These are phyloP conservation scores for Quercus phellos DNA, from an alignment of 331 rosid genomes.

Conservation along the genomic window DNA sequence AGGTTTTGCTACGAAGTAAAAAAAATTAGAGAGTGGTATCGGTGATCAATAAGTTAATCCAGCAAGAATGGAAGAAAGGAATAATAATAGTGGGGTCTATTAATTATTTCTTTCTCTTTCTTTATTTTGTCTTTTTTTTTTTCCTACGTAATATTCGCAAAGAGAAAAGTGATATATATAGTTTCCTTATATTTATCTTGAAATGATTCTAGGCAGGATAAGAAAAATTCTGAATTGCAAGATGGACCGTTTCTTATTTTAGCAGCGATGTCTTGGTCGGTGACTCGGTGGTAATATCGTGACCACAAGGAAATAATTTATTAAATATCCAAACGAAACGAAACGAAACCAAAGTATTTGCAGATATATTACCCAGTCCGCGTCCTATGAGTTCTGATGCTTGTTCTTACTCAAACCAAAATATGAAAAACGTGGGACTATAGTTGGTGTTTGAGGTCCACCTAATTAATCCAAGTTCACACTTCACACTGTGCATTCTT, in stretches of 20 bases:
- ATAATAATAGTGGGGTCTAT: neutral
- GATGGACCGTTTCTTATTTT: neutral
- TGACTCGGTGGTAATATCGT: too few species aligned
- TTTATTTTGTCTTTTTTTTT: neutral
- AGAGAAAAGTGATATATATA: neutral
- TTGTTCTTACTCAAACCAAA: too few species aligned
- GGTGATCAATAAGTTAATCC: neutral
- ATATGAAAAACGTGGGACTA: too few species aligned
- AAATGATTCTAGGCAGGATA: neutral
- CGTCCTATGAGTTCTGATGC: too few species aligned
- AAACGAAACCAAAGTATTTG: neutral
- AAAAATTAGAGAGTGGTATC: neutral
- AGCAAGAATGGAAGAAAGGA: neutral
- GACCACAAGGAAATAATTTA: neutral
- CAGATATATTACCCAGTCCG: too few species aligned
- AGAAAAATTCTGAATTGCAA: neutral
- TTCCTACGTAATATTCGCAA: neutral
- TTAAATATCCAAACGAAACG: neutral
- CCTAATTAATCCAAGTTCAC: too few species aligned
- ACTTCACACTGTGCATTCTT: too few species aligned
- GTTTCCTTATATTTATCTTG: neutral
- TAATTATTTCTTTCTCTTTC: neutral
- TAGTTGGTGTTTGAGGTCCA: too few species aligned
- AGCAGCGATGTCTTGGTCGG: neutral
- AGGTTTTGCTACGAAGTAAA: neutral